A percentile compares a stretch with the other conserved stretches of the same genome.
These are phyloP conservation scores for Paramecium caudatum DNA, from an alignment of 73 alveolate species.

Conservation along the genomic window DNA sequence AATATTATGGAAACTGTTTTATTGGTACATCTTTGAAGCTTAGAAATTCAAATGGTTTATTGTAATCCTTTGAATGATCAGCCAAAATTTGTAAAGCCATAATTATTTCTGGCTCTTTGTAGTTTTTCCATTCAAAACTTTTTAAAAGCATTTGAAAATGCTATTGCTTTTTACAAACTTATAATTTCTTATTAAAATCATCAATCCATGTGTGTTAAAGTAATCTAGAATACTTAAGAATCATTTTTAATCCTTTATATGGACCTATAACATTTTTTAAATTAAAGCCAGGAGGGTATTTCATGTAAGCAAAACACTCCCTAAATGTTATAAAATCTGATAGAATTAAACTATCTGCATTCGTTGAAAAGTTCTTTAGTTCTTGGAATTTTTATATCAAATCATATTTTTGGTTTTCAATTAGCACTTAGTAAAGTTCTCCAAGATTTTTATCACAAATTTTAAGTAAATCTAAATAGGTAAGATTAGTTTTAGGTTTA, in stretches of 20 bases:
- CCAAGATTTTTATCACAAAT: conserved; percentile 11
- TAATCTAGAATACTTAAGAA: conserved; percentile 28
- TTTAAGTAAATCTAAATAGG: conserved; percentile 58
- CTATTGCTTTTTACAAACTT: not conserved
- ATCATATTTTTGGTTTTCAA: not conserved
- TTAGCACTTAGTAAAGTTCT: not conserved
- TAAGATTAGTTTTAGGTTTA: not conserved
- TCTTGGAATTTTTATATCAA: not conserved
- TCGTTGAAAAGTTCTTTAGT: not conserved
- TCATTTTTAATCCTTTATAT: conserved; percentile 44
- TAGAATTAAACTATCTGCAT: not conserved
- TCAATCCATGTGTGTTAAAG: not conserved
- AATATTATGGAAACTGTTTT: not conserved
- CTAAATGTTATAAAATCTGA: conserved; percentile 29
- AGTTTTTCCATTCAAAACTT: conserved; percentile 35
- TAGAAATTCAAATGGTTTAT: not conserved
- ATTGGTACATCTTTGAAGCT: not conserved
- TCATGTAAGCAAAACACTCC: conserved; percentile 33
- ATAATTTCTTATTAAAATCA: not conserved
- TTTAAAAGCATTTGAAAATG: conserved; percentile 13
- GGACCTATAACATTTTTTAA: conserved; percentile 32
- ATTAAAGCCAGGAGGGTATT: not conserved
- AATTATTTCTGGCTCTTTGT: not conserved
- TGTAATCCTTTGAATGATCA: conserved; percentile 6
- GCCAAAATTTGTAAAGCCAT: not conserved